Conservation (phyloP, 2,329 filamentous ascomycete species). For the Ascochyta clinopodiicola region DNA sequence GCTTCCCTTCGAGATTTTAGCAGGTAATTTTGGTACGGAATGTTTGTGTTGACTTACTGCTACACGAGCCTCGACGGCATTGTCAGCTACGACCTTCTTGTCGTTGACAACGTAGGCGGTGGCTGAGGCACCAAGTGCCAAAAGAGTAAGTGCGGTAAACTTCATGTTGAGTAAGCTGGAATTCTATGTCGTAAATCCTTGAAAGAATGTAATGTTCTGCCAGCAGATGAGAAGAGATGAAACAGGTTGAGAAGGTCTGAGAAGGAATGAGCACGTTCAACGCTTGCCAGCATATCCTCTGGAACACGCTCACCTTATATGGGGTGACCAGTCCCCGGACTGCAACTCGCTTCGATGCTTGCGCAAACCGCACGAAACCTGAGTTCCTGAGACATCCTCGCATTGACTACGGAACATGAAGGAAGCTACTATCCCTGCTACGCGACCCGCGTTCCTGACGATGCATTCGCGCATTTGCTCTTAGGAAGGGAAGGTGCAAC, state of each 20-base stretch:
- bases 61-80: constrained; percentile 37
- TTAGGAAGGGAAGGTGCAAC: constrained; percentile 20
- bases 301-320: constrained; percentile 36
- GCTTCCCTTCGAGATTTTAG: constrained; percentile 32
- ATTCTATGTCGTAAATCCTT: constrained; percentile 17
- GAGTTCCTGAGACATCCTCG: constrained; percentile 28
- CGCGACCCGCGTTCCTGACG: constrained; percentile 8
- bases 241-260: constrained; percentile 39
- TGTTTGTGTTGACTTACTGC: constrained; percentile 24
- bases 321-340: constrained; percentile 19
- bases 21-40: neutral
- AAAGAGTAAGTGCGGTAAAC: constrained; percentile 37
- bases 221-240: constrained; percentile 38
- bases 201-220: constrained; percentile 35
- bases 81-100: constrained; percentile 23
- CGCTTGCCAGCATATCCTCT: constrained; percentile 30
- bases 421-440: constrained; percentile 16
- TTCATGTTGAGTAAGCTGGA: constrained; percentile 38
- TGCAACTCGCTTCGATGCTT: constrained; percentile 11
- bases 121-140: constrained; percentile 42
- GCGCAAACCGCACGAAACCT: constrained; percentile 10
- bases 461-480: constrained; percentile 1
- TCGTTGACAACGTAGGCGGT: constrained; percentile 43
- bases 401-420: constrained; percentile 25
- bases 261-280: constrained; percentile 46